These are phyloP conservation scores for Boletales sp. DNA, from an alignment of 768 basidiomycete genomes.

Conservation along the genomic window DNA sequence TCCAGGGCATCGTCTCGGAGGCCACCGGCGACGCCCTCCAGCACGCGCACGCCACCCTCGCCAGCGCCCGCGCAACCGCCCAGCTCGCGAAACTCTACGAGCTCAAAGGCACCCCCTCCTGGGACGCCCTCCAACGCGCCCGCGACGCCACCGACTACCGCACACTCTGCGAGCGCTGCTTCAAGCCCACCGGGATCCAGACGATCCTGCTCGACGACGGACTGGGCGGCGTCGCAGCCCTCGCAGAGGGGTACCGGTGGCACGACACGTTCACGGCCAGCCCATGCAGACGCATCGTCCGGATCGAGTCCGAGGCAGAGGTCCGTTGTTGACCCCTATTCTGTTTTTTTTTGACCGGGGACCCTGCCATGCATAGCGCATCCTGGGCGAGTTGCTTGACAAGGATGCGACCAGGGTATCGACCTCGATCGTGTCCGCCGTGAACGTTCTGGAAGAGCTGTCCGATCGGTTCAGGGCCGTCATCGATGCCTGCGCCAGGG, in stretches of 20 bases:
- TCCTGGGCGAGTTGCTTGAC: constrained; percentile 22
- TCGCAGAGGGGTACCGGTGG: constrained; percentile 53
- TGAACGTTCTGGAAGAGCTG: constrained; percentile 28
- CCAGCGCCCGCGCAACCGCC: constrained; percentile 53
- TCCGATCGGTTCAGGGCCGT: constrained; percentile 30
- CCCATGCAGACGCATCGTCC: constrained; percentile 57
- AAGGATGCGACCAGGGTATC: constrained; percentile 4
- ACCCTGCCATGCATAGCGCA: constrained; percentile 3
- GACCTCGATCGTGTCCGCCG: constrained; percentile 10
- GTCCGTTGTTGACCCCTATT: constrained; percentile 32
- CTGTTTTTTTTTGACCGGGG: background rate
- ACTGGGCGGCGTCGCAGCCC: constrained; percentile 43
- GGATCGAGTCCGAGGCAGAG: constrained; percentile 72
- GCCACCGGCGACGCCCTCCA: constrained; percentile 50
- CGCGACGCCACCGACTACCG: constrained; percentile 46
- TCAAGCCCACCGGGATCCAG: constrained; percentile 57
- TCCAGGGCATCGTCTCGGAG: constrained; percentile 68
- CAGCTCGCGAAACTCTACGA: constrained; percentile 54
- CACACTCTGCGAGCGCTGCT: constrained; percentile 53
- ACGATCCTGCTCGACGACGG: constrained; percentile 75
- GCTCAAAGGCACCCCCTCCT: constrained; percentile 38
- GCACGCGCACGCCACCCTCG: constrained; percentile 48
- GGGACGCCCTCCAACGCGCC: constrained; percentile 56
- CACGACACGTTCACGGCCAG: constrained; percentile 57
- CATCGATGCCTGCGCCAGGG: constrained; percentile 37